Conservation (phyloP, 768 basidiomycete species). For the Amanita pallidorosea region DNA sequence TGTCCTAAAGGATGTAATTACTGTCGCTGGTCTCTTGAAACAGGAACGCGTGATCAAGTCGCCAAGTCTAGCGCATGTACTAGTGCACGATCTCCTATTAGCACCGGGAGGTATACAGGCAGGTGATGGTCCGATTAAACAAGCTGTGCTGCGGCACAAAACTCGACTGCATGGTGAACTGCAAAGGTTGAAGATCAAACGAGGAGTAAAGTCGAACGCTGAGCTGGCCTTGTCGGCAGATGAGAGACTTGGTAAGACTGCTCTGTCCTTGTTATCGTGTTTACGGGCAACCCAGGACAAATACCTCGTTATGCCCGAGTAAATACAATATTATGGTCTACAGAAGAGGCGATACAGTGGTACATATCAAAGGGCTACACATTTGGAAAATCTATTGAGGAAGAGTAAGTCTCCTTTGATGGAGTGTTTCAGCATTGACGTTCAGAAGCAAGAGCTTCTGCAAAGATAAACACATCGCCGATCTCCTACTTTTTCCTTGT, state of each 20-base stretch:
- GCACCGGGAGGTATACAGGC: constrained; percentile 74
- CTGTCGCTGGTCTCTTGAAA: constrained; percentile 53
- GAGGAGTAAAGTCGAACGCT: constrained; percentile 50
- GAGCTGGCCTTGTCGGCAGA: constrained; percentile 58
- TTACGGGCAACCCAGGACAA: constrained; percentile 28
- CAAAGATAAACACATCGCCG: constrained; percentile 70
- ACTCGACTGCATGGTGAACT: constrained; percentile 83
- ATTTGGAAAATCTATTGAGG: constrained; percentile 38
- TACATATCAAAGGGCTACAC: constrained; percentile 48
- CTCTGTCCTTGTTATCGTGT: constrained; percentile 3
- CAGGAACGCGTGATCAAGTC: constrained; percentile 76
- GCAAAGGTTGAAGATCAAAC: constrained; percentile 71
- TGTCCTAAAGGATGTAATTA: constrained; percentile 61
- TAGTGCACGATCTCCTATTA: constrained; percentile 86
- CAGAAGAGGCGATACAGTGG: constrained; percentile 49
- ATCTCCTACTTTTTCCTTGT: constrained; percentile 73
- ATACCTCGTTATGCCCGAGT: constrained; percentile 84
- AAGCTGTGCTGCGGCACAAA: constrained; percentile 80
- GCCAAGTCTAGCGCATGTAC: constrained; percentile 65
- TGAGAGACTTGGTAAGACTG: constrained; percentile 46
- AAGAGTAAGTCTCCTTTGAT: constrained; percentile 27
- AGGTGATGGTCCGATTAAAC: constrained; percentile 83
- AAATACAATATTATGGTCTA: constrained; percentile 61
- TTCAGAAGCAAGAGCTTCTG: constrained; percentile 47
- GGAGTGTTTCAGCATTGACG: neutral